Evolutionary conservation across 176 grass and related monocot species (phyloP), one percentile per base, ranked within the genome.

Genomic region (Puccinellia tenuiflora): DNA sequence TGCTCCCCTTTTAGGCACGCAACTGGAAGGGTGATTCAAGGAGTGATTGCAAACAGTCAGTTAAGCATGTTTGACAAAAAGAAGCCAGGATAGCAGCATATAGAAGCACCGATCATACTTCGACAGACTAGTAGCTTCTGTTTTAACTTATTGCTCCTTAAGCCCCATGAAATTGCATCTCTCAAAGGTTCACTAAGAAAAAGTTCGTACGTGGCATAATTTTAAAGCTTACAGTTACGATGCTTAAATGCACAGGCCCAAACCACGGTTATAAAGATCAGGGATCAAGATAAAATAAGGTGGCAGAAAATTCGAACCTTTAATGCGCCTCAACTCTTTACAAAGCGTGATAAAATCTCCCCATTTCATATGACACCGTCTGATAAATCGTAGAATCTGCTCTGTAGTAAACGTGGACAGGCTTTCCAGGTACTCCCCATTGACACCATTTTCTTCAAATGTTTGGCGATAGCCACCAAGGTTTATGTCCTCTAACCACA

Each of bases 311-410:
- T 33, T 86, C 13, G 28, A 82, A 97, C 94, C 94, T 97, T 97
- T 97, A 43, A 97, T 97, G 68, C 94, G 88, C 78, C 94, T 86
- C 73, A 97, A 65, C 73, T 94, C 94, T 77, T 97, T 97, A 88
- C 94, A 97, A 14, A 94, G 83, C 7, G 94, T 97, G 69, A 94
- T 97, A 81, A 97, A 97, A 82, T 97, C 90, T 68, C 88, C 92
- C 90, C 92, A 92, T 87, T 92, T 97, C 92, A 97, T 94, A 87
- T 94, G 92, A 50, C 92, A 94, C 29, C 92, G 92, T 30, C 92
- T 90, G 26, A 97, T 97, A 90, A 97, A 94, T 61, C 92, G 92
- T 75, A 97, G 84, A 82, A 97, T 97, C 62, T 97, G 95, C 79
- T 97, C 92, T 9, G 92, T 97, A 38, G 95, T 97, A 77, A 97